Evolutionary conservation across 1,284 basidiomycete genomes (phyloP).

Genomic region (Cryptococcus deneoformans): DNA sequence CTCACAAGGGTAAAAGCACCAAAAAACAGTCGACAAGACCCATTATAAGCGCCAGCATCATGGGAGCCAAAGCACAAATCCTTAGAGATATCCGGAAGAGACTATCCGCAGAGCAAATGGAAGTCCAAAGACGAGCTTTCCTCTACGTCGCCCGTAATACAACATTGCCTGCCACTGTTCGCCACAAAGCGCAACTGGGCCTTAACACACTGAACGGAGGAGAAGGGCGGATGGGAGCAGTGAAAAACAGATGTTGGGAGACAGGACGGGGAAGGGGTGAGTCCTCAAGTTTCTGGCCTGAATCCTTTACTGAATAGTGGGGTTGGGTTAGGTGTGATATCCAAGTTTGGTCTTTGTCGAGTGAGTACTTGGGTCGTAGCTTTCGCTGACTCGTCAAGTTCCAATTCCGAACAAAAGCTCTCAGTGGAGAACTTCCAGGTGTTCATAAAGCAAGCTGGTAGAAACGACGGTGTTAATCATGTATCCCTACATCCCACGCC

Average conservation of each 20-base stretch:
- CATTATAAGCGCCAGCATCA: neutral
- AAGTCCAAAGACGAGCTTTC: constrained; percentile 79
- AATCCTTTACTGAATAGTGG: too few species aligned
- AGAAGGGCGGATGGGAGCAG: constrained; percentile 69
- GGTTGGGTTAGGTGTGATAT: constrained; percentile 60
- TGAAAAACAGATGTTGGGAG: constrained; percentile 83
- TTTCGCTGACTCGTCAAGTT: constrained; percentile 56
- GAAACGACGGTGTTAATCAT: constrained; percentile 3
- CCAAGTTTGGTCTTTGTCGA: constrained; percentile 82
- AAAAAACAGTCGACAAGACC: too few species aligned
- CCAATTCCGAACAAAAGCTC: constrained; percentile 82
- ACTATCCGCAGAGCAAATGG: constrained; percentile 58
- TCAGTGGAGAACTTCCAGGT: constrained; percentile 74
- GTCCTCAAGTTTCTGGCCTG: constrained; percentile 1
- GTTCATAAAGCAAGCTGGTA: constrained; percentile 90
- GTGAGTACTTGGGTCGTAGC: constrained; percentile 55
- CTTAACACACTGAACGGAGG: constrained; percentile 82
- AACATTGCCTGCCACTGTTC: constrained; percentile 73
- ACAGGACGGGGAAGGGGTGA: constrained; percentile 73
- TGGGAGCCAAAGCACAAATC: constrained; percentile 24
- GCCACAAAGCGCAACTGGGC: constrained; percentile 94
- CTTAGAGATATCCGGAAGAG: constrained; percentile 46
- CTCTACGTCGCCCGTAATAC: constrained; percentile 88
- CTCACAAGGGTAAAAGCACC: too few species aligned
- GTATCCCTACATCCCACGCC: too few species aligned